Conservation (phyloP, 352 stramenopile species). For the Albugo candida region DNA sequence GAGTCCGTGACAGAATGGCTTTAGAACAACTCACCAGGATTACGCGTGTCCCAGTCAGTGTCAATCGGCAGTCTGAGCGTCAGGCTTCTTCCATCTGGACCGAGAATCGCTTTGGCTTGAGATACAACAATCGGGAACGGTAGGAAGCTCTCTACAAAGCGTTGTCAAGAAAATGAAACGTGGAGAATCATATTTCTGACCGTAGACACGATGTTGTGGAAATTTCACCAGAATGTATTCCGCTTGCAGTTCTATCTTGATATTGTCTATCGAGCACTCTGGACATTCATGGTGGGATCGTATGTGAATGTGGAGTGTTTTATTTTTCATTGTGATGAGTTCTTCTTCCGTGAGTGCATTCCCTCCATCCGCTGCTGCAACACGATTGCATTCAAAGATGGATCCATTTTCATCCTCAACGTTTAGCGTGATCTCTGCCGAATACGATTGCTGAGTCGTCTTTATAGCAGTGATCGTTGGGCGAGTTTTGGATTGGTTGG, state of each 20-base stretch:
- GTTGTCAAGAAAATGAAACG: neutral
- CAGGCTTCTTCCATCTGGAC: slow-evolving; percentile 17
- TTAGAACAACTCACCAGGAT: neutral
- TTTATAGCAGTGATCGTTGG: slow-evolving; percentile 7
- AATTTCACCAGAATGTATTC: slow-evolving; percentile 31
- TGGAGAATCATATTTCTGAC: slow-evolving; percentile 9
- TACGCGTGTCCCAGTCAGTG: slow-evolving; percentile 21
- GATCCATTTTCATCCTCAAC: neutral
- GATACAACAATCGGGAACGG: slow-evolving; percentile 32
- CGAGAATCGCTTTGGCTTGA: slow-evolving; percentile 17
- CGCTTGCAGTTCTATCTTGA: slow-evolving; percentile 26
- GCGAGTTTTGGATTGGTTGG: neutral
- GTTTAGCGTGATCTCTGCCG: slow-evolving; percentile 13
- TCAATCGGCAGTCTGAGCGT: slow-evolving; percentile 22
- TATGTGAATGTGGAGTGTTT: no score
- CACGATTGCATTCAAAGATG: neutral
- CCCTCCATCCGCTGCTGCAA: no score
- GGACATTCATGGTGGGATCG: neutral
- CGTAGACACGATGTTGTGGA: slow-evolving; percentile 22
- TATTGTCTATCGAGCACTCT: slow-evolving; percentile 5
- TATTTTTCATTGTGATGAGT: no score
- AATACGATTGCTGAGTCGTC: neutral
- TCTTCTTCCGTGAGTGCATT: no score
- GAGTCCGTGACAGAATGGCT: neutral
- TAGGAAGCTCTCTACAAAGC: slow-evolving; percentile 15